Conservation (phyloP, 2,329 filamentous ascomycete species). For the Grosmannia penicillata region DNA sequence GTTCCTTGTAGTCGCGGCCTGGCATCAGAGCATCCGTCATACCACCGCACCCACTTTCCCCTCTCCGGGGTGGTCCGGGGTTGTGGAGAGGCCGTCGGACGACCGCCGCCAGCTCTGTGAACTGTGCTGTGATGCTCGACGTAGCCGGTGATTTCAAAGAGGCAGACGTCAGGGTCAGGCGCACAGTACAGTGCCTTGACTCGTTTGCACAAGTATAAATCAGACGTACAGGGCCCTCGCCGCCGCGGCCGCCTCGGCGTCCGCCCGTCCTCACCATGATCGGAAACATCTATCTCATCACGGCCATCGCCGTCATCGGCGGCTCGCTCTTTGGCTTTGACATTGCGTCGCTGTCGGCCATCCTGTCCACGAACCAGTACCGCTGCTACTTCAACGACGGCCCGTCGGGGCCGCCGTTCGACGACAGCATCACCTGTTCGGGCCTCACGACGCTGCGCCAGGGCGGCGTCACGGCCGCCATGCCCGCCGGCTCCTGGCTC, state of each 20-base stretch:
- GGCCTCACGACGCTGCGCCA: constrained; percentile 18
- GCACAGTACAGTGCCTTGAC: too few species aligned
- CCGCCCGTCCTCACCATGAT: constrained; percentile 29
- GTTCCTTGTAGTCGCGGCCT: too few species aligned
- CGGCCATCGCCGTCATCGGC: constrained; percentile 27
- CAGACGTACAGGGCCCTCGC: too few species aligned
- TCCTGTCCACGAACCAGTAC: constrained; percentile 26
- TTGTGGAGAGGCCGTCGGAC: too few species aligned
- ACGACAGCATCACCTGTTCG: constrained; percentile 2
- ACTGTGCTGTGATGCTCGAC: too few species aligned
- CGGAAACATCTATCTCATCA: constrained; percentile 27
- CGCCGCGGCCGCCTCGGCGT: constrained; percentile 38
- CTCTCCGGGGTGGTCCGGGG: too few species aligned
- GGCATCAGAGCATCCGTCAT: too few species aligned
- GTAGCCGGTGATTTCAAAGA: too few species aligned
- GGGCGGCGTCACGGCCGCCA: constrained; percentile 53
- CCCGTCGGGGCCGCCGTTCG: constrained; percentile 12
- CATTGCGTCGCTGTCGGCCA: constrained; percentile 29
- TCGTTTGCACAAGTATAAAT: too few species aligned
- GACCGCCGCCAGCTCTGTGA: too few species aligned
- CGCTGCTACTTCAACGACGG: constrained; percentile 28
- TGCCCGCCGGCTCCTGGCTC: constrained; percentile 56
- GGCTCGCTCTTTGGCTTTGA: constrained; percentile 26
- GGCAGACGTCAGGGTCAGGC: too few species aligned
- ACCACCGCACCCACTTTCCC: too few species aligned